Evolutionary conservation across 2,329 filamentous ascomycete species (phyloP).

Genomic region (Tolypocladium paradoxum): DNA sequence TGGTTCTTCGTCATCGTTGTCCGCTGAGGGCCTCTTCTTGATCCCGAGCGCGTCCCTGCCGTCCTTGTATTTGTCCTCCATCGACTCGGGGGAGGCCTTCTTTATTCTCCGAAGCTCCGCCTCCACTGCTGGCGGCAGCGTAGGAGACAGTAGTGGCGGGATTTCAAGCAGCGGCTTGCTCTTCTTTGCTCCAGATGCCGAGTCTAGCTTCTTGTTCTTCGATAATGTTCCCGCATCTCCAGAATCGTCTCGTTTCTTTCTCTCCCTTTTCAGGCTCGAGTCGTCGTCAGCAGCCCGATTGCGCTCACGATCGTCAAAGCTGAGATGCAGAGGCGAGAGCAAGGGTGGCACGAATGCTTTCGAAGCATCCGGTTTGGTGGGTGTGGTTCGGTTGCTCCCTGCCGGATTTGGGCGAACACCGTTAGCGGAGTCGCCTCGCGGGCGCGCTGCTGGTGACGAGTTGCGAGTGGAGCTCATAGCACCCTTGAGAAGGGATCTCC

Average conservation of each 20-base stretch:
- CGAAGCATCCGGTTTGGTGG: conserved; percentile 26
- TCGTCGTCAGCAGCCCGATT: conserved; percentile 12
- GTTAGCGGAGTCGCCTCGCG: conserved; percentile 30
- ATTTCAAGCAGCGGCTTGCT: conserved; percentile 26
- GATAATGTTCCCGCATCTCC: conserved; percentile 16
- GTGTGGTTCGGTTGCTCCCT: conserved; percentile 22
- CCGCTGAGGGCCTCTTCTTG: conserved; percentile 15
- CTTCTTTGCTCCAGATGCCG: conserved; percentile 22
- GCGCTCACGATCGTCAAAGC: conserved; percentile 26
- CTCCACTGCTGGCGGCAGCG: conserved; percentile 41
- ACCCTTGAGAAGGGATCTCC: conserved; percentile 22
- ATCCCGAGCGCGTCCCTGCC: conserved; percentile 10
- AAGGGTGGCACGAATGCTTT: conserved; percentile 37
- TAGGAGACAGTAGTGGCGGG: conserved; percentile 44
- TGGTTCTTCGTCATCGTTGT: conserved; percentile 22
- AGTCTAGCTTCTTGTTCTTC: conserved; percentile 19
- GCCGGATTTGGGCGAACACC: conserved; percentile 24
- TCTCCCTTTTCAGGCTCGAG: conserved; percentile 15
- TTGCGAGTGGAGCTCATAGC: conserved; percentile 14
- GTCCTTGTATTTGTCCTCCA: conserved; percentile 10
- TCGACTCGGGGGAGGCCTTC: conserved; percentile 16
- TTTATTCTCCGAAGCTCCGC: conserved; percentile 21
- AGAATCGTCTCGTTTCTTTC: conserved; percentile 17
- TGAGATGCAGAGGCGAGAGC: conserved; percentile 40
- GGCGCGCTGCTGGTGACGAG: conserved; percentile 25